phyloP scores from a whole-genome alignment of 1,284 basidiomycete genomes.

The Irpex sp. region DNA sequence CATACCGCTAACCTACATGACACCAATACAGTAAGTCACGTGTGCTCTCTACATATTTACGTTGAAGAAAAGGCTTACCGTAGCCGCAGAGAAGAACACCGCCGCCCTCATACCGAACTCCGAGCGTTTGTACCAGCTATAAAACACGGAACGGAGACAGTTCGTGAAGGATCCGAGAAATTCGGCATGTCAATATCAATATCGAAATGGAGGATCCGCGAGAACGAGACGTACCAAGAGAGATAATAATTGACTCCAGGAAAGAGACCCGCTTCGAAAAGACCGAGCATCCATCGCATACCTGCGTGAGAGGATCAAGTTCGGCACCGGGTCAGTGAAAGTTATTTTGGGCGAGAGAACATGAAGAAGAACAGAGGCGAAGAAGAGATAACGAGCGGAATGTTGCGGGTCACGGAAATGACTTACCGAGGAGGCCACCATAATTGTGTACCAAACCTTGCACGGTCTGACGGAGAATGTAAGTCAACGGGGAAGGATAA shows the following conservation, averaged over 20 bases:
- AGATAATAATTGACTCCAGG: conserved; percentile 66
- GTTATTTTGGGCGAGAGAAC: background rate
- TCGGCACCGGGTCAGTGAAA: background rate
- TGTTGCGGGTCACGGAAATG: background rate
- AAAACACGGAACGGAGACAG: background rate
- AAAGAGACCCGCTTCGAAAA: conserved; percentile 73
- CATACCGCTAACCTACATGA: background rate
- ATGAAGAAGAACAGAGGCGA: background rate
- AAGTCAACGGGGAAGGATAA: background rate
- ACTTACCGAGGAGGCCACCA: conserved; percentile 57
- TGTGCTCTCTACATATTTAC: background rate
- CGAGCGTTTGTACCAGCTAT: conserved; percentile 47
- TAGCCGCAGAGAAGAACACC: conserved; percentile 73
- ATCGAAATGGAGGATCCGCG: background rate
- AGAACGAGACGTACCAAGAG: conserved; percentile 47
- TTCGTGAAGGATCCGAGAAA: background rate
- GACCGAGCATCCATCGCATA: conserved; percentile 63
- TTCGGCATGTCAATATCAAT: background rate
- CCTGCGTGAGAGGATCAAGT: conserved; percentile 28
- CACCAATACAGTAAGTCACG: background rate
- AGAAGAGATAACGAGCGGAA: background rate
- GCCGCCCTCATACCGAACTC: conserved; percentile 67
- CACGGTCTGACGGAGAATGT: conserved; percentile 41
- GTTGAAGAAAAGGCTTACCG: conserved; percentile 30
- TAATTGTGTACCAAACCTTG: conserved; percentile 69